These are phyloP conservation scores for Suhomyces faveliae DNA, from an alignment of 805 yeast genomes.

Conservation along the genomic window DNA sequence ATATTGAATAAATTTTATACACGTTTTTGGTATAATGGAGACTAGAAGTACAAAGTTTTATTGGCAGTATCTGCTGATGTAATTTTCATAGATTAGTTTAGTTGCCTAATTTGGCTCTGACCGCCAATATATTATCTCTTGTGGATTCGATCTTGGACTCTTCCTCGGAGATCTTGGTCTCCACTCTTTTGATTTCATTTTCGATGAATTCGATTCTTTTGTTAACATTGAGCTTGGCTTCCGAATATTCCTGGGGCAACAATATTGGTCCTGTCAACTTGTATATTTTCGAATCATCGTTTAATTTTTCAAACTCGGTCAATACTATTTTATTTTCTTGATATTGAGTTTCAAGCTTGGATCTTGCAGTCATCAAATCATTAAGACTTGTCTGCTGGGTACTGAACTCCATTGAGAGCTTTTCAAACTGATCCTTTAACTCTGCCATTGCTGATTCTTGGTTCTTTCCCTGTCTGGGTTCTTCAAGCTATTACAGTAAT, in stretches of 20 bases:
- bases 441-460: constrained; percentile 2
- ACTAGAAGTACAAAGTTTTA: neutral
- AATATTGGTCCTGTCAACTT: constrained; percentile 91
- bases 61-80: neutral
- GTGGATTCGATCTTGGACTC: constrained; percentile 55
- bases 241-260: constrained; percentile 81
- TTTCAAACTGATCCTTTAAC: constrained; percentile 33
- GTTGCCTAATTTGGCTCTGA: constrained; percentile 35
- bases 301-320: constrained; percentile 66
- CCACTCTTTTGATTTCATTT: constrained; percentile 73
- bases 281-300: constrained; percentile 73
- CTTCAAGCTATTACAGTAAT: neutral
- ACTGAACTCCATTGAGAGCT: constrained; percentile 45
- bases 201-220: constrained; percentile 88
- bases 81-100: too few species aligned
- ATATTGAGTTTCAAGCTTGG: constrained; percentile 85
- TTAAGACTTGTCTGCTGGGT: constrained; percentile 45
- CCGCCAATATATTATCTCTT: constrained; percentile 52
- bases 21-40: neutral
- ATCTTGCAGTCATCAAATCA: constrained; percentile 68
- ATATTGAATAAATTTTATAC: neutral
- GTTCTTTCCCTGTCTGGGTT: neutral
- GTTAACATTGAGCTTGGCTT: constrained; percentile 79
- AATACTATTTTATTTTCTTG: constrained; percentile 92
- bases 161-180: constrained; percentile 52